phyloP scores from a whole-genome alignment of 371 early-diverging fungal species.

The Phascolomyces articulosus region DNA sequence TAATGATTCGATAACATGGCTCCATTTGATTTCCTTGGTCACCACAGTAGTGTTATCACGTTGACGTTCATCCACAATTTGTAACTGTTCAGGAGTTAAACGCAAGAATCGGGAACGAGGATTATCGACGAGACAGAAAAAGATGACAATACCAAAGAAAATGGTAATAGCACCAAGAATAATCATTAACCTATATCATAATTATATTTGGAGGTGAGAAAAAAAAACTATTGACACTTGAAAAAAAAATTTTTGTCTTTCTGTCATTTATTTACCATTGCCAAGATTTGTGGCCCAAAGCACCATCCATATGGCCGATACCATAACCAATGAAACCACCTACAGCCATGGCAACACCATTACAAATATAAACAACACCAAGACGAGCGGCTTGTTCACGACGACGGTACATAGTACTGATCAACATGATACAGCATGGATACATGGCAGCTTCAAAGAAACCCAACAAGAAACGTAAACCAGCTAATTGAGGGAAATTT shows the following conservation, averaged over 20 bases:
- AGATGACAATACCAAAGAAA: slow-evolving; percentile 19
- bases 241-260: background rate
- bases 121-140: slow-evolving; percentile 22
- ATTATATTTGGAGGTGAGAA: background rate
- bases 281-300: slow-evolving; percentile 45
- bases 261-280: slow-evolving; percentile 39
- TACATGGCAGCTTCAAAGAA: slow-evolving; percentile 38
- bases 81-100: slow-evolving; percentile 19
- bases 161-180: slow-evolving; percentile 35
- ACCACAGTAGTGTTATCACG: slow-evolving; percentile 21
- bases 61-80: slow-evolving; percentile 19
- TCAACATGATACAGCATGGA: slow-evolving; percentile 29
- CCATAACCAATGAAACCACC: slow-evolving; percentile 64
- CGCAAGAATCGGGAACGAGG: slow-evolving; percentile 19
- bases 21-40: slow-evolving; percentile 20
- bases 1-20: slow-evolving; percentile 26
- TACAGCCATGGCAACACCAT: slow-evolving; percentile 51
- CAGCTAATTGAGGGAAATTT: slow-evolving; percentile 32
- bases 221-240: background rate
- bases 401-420: slow-evolving; percentile 28
- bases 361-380: slow-evolving; percentile 27
- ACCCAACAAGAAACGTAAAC: slow-evolving; percentile 30
- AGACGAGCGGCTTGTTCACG: slow-evolving; percentile 28
- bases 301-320: slow-evolving; percentile 48
- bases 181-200: slow-evolving; percentile 25